Evolutionary conservation across 352 stramenopile genomes (phyloP).

Genomic region (Aphanomyces cochlioides): DNA sequence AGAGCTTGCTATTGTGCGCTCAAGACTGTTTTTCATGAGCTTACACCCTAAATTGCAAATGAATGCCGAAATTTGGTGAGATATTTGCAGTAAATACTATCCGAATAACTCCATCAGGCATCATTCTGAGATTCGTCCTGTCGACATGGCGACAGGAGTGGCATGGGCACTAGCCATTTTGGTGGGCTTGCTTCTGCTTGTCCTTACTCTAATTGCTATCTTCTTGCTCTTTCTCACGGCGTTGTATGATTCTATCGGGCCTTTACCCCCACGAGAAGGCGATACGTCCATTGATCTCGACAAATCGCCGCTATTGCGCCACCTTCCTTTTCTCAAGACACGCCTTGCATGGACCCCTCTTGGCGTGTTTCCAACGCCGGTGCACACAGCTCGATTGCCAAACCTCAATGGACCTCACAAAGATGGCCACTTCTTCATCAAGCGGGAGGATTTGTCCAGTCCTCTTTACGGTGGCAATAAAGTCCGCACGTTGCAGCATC

Average conservation of each 20-base stretch:
- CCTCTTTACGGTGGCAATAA: constrained; percentile 29
- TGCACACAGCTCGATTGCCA: constrained; percentile 19
- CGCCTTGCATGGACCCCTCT: constrained; percentile 24
- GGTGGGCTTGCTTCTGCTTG: not conserved
- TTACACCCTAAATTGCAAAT: too few relatives aligned
- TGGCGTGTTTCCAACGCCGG: constrained; percentile 27
- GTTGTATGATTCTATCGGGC: constrained; percentile 21
- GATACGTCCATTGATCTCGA: not conserved
- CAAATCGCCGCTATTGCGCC: constrained; percentile 19
- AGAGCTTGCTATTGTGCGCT: too few relatives aligned
- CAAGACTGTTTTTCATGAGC: too few relatives aligned
- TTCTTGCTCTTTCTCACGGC: not conserved
- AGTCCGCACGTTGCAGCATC: constrained; percentile 27
- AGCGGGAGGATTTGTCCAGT: constrained; percentile 27
- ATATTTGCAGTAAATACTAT: too few relatives aligned
- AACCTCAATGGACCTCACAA: not conserved
- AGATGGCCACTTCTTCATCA: constrained; percentile 12
- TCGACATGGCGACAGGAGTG: too few relatives aligned
- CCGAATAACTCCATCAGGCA: too few relatives aligned
- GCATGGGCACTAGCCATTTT: not conserved
- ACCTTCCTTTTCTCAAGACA: constrained; percentile 22
- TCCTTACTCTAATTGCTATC: not conserved
- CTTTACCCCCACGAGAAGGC: not conserved
- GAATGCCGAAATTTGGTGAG: too few relatives aligned
- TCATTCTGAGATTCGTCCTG: too few relatives aligned